Percentiles rank a stretch among this genome's conserved stretches.
These are phyloP conservation scores for Plenodomus tracheiphilus DNA, from an alignment of 2,329 filamentous ascomycete genomes.

Conservation along the genomic window DNA sequence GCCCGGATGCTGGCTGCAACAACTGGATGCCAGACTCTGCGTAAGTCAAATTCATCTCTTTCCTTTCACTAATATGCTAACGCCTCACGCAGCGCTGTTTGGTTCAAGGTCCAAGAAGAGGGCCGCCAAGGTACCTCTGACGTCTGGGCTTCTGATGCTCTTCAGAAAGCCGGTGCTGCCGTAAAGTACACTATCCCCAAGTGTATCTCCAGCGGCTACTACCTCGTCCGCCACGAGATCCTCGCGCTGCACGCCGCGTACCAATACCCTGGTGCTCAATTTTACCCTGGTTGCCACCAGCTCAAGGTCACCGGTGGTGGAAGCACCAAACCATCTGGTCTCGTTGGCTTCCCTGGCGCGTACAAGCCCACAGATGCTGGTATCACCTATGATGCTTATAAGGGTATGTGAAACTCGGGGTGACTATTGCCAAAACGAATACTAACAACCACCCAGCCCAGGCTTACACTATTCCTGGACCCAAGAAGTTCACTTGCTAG, in stretches of 20 bases:
- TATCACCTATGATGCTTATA: slow-evolving; percentile 58
- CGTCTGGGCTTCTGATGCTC: slow-evolving; percentile 52
- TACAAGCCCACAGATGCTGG: slow-evolving; percentile 57
- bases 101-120: slow-evolving; percentile 59
- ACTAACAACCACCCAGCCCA: slow-evolving; percentile 13
- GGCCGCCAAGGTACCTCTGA: slow-evolving; percentile 56
- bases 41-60: slow-evolving; percentile 32
- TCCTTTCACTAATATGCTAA: slow-evolving; percentile 9
- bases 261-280: slow-evolving; percentile 58
- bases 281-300: slow-evolving; percentile 63
- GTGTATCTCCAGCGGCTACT: slow-evolving; percentile 58
- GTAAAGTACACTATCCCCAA: slow-evolving; percentile 59
- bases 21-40: slow-evolving; percentile 52
- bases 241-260: slow-evolving; percentile 57
- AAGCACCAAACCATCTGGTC: slow-evolving; percentile 44
- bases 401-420: slow-evolving; percentile 30
- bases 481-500: slow-evolving; percentile 36
- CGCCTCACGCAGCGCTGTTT: slow-evolving; percentile 48
- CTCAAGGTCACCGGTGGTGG: slow-evolving; percentile 58
- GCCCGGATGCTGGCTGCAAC: slow-evolving; percentile 57
- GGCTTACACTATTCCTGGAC: slow-evolving; percentile 34
- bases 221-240: slow-evolving; percentile 63
- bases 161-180: slow-evolving; percentile 51
- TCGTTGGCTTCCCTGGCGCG: slow-evolving; percentile 58
- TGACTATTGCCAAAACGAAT: neutral